Percentiles rank a stretch among this genome's conserved stretches.
These are phyloP conservation scores for Paecilomyces sp. DNA, from an alignment of 2,329 filamentous ascomycete genomes.

Conservation along the genomic window DNA sequence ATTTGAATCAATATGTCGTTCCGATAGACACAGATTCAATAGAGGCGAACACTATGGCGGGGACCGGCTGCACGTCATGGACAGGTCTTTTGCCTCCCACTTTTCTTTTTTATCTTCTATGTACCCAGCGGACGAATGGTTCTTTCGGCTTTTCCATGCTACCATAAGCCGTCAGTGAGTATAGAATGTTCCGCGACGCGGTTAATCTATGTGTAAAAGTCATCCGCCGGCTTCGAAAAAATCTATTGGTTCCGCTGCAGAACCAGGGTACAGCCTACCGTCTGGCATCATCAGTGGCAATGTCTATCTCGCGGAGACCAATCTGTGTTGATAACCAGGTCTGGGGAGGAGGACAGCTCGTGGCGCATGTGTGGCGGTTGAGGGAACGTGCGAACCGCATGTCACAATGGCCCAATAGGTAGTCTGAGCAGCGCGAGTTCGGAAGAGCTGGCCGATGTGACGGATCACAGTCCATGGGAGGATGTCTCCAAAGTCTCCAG, in stretches of 20 bases:
- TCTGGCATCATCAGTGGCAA: background rate
- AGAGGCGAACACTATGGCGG: background rate
- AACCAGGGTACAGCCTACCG: background rate
- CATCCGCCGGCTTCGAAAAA: background rate
- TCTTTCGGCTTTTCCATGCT: background rate
- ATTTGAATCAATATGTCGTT: background rate
- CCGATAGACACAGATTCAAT: background rate
- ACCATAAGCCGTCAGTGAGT: background rate
- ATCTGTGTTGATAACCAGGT: background rate
- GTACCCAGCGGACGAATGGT: background rate
- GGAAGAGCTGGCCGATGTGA: background rate
- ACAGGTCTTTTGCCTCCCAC: background rate
- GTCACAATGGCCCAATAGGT: background rate
- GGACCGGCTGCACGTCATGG: background rate
- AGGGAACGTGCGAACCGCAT: background rate
- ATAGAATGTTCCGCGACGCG: background rate
- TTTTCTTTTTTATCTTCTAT: no score
- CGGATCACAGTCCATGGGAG: background rate
- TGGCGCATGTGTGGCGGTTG: background rate
- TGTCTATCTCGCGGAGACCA: background rate
- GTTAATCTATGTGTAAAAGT: background rate
- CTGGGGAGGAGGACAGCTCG: background rate
- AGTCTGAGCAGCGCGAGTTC: background rate
- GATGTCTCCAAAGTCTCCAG: background rate
- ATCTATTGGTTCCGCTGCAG: background rate